These are phyloP conservation scores for Lyophyllum decastes DNA, from an alignment of 768 basidiomycete species.

Conservation along the genomic window DNA sequence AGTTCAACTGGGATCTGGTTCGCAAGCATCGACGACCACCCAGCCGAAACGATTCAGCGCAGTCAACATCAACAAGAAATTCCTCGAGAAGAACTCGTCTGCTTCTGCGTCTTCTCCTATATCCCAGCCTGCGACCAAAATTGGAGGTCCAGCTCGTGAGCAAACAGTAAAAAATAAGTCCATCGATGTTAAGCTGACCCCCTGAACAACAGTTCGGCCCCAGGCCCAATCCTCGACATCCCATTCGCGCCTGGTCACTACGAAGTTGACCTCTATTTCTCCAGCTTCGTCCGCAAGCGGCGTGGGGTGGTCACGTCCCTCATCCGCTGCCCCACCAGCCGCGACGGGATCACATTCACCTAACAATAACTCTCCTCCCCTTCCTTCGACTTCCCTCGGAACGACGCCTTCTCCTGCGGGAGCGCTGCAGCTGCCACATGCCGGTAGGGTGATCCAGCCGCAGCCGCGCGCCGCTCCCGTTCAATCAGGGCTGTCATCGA, in stretches of 20 bases:
- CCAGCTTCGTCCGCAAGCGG: slow-evolving; percentile 57
- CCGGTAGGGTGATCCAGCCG: slow-evolving; percentile 67
- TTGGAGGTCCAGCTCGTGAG: slow-evolving; percentile 56
- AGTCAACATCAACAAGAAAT: slow-evolving; percentile 95
- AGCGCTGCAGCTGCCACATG: slow-evolving; percentile 55
- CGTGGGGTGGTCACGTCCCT: slow-evolving; percentile 79
- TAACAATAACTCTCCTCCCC: slow-evolving; percentile 41
- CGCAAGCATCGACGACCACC: slow-evolving; percentile 34
- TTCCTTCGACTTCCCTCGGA: slow-evolving; percentile 33
- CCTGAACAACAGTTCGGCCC: slow-evolving; percentile 53
- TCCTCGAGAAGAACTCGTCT: slow-evolving; percentile 85
- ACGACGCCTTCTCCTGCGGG: slow-evolving; percentile 27
- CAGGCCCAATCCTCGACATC: slow-evolving; percentile 51
- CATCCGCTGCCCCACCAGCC: slow-evolving; percentile 67
- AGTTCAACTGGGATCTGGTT: slow-evolving; percentile 44
- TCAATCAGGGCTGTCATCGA: slow-evolving; percentile 30
- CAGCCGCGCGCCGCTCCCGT: slow-evolving; percentile 50
- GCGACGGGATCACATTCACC: slow-evolving; percentile 44
- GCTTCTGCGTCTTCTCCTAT: slow-evolving; percentile 49
- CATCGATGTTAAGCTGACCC: slow-evolving; percentile 11
- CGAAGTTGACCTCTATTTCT: slow-evolving; percentile 77
- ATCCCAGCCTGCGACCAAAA: slow-evolving; percentile 47
- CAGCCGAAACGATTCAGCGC: slow-evolving; percentile 85
- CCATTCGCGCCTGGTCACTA: slow-evolving; percentile 83
- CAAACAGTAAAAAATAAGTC: slow-evolving; percentile 10